Base-by-base conservation (phyloP, 2,329 filamentous ascomycete species). In the Penicillium sp. region DNA sequence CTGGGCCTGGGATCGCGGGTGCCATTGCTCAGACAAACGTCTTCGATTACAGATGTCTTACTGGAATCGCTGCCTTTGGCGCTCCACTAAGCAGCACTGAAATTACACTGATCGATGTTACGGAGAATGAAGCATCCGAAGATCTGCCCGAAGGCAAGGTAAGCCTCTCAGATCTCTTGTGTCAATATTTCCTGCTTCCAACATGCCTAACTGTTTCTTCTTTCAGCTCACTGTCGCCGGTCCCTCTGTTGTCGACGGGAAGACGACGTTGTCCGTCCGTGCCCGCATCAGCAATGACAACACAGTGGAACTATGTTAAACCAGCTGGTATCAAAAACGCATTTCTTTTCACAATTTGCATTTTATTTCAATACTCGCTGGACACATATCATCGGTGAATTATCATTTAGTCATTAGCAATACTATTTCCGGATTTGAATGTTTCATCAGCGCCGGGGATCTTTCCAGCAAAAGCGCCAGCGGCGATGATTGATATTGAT, bases 21-120 rank as follows among this genome's bases (percentile, higher is more conserved):
- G 88, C 92, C 1, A 84, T 96, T n/a, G 80, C 88, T 1, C 93
- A 97, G 76, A 96, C 90, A 7, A 87, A 90, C 57, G 82, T 92
- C 34, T 95, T 90, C 68, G 93, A 97, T 71, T 97, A 97, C 72
- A 81, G 93, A 45, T 75, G 74, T 31, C 71, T 74, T 16, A 58
- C 61, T 11, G 74, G 74, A 40, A 75, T 77, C 42, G 79, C 74
- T 54, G 92, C 96, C 71, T 96, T 97, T 67, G 94, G 94, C 3
- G 81, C 88, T 9, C 92, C 93, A 2, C 69, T 94, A 36, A 90
- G 88, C 59, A 88, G 86, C 63, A 83, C 93, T 1, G 93, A 97
- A 76, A 72, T 97, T 34, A 83, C 89, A 66, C 71, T 96, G 56
- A 69, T 62, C n/a, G 67, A 63, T 23, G 65, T 76, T 16, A 62